Evolutionary conservation across 2,329 filamentous ascomycete species (phyloP).

Genomic region (Aschersonia sp.): DNA sequence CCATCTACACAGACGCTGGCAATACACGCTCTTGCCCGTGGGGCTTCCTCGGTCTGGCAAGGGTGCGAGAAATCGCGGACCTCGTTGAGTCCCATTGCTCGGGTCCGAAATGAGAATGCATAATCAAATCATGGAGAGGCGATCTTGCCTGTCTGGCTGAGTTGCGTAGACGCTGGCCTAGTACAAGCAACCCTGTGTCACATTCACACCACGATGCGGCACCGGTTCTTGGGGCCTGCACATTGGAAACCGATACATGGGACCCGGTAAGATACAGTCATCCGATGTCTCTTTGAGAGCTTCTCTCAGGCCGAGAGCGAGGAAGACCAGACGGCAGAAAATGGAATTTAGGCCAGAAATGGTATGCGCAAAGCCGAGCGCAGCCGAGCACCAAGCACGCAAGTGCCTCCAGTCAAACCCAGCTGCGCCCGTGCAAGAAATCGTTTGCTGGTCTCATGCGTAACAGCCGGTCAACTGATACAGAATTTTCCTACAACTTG

Average conservation of each 20-base stretch:
- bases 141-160: not conserved
- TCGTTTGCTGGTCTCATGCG: too few species aligned
- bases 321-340: too few species aligned
- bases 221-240: conserved; percentile 1
- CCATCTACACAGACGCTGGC: not conserved
- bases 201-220: conserved; percentile 5
- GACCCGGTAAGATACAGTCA: not conserved
- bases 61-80: not conserved
- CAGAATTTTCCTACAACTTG: too few species aligned
- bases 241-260: conserved; percentile 1
- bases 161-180: not conserved
- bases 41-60: not conserved
- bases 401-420: too few species aligned
- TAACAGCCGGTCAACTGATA: too few species aligned
- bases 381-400: too few species aligned
- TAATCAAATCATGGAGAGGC: not conserved
- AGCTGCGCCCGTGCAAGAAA: too few species aligned
- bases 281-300: too few species aligned
- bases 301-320: too few species aligned
- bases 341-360: too few species aligned
- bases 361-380: too few species aligned
- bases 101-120: not conserved
- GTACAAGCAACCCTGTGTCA: conserved; percentile 1
- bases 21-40: not conserved
- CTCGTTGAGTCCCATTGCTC: not conserved